phyloP scores from a whole-genome alignment of 345 rosid genomes.

The Populus ilicifolia region DNA sequence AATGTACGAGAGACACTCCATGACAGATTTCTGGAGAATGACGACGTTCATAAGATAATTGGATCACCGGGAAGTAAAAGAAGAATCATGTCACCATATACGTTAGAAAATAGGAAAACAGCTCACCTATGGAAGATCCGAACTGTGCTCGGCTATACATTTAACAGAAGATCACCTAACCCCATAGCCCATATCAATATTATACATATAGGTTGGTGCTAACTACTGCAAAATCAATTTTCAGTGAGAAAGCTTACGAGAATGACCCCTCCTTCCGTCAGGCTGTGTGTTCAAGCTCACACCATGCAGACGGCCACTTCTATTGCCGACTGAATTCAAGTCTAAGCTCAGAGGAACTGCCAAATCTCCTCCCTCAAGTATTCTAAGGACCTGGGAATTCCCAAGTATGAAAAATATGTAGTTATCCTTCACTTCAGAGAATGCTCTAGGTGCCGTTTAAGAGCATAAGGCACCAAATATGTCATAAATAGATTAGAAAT shows the following conservation, averaged over 20 bases:
- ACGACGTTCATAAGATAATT: neutral
- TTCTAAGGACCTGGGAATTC: constrained; percentile 31
- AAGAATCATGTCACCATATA: neutral
- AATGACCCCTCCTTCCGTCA: constrained; percentile 34
- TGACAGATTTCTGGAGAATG: neutral
- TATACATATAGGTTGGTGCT: neutral
- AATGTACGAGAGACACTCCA: neutral
- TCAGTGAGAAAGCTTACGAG: constrained; percentile 51
- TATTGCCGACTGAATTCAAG: constrained; percentile 47
- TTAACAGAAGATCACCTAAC: neutral
- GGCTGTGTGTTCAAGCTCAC: constrained; percentile 27
- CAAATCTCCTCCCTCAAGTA: constrained; percentile 57
- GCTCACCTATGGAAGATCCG: neutral
- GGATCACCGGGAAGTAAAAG: neutral
- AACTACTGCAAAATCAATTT: constrained; percentile 6
- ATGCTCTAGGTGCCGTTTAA: neutral
- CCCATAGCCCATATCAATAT: neutral
- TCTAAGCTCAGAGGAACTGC: constrained; percentile 39
- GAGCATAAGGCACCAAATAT: neutral
- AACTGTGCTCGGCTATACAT: neutral
- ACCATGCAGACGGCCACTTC: constrained; percentile 57
- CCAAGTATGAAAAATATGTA: neutral
- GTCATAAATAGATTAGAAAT: neutral
- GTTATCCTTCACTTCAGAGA: neutral
- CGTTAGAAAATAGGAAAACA: neutral